Evolutionary conservation across 2,329 filamentous ascomycete genomes (phyloP).

Genomic region (Aspergillus sclerotialis): DNA sequence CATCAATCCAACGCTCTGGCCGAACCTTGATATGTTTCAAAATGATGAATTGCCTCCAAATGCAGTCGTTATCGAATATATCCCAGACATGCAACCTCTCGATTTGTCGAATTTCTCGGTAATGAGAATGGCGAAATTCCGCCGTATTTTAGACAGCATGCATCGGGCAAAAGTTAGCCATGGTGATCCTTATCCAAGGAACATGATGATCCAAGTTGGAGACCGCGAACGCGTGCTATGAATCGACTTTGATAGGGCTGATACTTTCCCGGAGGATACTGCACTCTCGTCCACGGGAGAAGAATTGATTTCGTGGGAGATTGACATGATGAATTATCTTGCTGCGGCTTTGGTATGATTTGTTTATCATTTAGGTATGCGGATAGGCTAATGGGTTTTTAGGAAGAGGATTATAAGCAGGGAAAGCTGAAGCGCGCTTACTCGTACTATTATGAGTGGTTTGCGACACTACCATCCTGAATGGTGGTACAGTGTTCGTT

Average conservation of each 20-base stretch:
- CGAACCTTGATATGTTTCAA: constrained; percentile 8
- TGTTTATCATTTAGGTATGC: no score
- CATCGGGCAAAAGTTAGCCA: constrained; percentile 9
- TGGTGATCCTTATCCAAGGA: constrained; percentile 10
- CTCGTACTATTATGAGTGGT: constrained; percentile 5
- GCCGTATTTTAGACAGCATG: constrained; percentile 7
- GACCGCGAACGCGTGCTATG: constrained; percentile 9
- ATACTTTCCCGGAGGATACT: constrained; percentile 6
- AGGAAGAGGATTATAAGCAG: constrained; percentile 4
- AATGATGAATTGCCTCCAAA: constrained; percentile 10
- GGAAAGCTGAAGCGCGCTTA: constrained; percentile 1
- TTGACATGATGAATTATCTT: constrained; percentile 11
- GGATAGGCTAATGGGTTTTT: not conserved
- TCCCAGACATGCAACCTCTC: constrained; percentile 8
- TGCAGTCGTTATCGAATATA: constrained; percentile 11
- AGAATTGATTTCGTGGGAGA: constrained; percentile 8
- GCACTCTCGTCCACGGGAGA: constrained; percentile 2
- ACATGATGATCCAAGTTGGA: constrained; percentile 11
- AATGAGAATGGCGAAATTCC: constrained; percentile 5
- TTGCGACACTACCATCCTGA: not conserved
- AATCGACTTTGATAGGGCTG: constrained; percentile 14
- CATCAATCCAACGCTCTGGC: constrained; percentile 6
- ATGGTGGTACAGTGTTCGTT: no score
- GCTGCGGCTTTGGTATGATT: constrained; percentile 9
- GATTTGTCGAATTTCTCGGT: constrained; percentile 8